Base-by-base conservation (phyloP, 2,329 filamentous ascomycete genomes). In the Sporothrix mexicana region DNA sequence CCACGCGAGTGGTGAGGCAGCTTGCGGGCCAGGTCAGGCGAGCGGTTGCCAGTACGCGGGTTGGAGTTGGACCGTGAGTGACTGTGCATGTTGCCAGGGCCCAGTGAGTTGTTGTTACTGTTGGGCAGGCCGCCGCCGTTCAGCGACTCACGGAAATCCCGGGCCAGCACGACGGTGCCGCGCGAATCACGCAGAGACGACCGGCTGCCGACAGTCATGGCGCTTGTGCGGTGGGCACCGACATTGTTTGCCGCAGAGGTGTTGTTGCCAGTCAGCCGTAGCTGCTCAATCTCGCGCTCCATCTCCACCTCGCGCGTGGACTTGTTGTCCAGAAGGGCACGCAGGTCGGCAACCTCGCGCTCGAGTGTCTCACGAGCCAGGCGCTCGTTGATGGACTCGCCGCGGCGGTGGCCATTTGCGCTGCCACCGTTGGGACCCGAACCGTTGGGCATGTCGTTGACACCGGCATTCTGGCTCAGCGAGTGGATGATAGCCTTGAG, bases 401-500 rank as follows among this genome's bases (percentile, higher is more conserved):
- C 84, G 5, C 88, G 79, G 62, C 86, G 86, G 51, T 88, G 80
- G 74, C 78, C 12, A 15, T 12, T n/a, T 10, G 9, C 9, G 23
- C 30, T 20, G 43, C 13, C 13, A n/a, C 55, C 36, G 62, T 30
- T 51, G 17, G 3, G 6, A 2, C 20, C 85, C 84, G 68, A n/a
- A 13, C 43, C 49, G 23, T 47, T 45, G 15, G 49, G 62, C 53
- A 68, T n/a, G 10, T 69, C 70, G 8, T 55, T 53, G 6, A 67
- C 61, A n/a, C 87, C 84, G 12, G 91, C 88, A 76, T 93, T 93
- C 74, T 94, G 88, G 80, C 94, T 97, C 51, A 99, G 86, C 20
- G 94, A 97, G 82, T 98, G 95, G 74, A 99, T 98, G 79, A 99
- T 98, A 59, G 96, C 95, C 82, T 98, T 99, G 76, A 99, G 87